phyloP scores from a whole-genome alignment of 148 eudicot species.

The Linanthus parryae region DNA sequence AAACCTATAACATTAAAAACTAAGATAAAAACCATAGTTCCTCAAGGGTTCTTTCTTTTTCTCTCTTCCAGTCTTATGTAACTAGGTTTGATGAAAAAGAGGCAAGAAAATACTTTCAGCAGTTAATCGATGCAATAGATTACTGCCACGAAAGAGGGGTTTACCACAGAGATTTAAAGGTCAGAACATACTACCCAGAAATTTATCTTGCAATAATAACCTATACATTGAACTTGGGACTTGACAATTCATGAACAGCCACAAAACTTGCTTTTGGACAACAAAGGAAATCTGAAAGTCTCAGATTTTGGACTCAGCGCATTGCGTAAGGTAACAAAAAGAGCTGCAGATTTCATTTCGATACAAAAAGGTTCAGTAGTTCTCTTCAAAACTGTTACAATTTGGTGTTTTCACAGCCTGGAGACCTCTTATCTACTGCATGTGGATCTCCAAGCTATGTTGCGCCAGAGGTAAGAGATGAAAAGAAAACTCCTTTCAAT shows the following conservation, averaged over 20 bases:
- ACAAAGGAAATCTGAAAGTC: conserved; percentile 49
- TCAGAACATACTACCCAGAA: background rate
- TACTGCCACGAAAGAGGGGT: conserved; percentile 24
- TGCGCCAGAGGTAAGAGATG: conserved; percentile 20
- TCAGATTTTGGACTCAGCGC: conserved; percentile 64
- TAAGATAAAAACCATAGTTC: background rate
- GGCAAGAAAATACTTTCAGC: conserved; percentile 46
- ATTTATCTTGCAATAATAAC: background rate
- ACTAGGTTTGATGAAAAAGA: conserved; percentile 23
- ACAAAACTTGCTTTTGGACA: conserved; percentile 49
- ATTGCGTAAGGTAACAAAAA: conserved; percentile 30
- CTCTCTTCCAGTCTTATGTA: conserved; percentile 27
- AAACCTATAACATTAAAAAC: background rate
- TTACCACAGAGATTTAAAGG: conserved; percentile 23
- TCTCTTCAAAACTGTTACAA: background rate
- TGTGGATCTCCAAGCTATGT: conserved; percentile 26
- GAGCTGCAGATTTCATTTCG: background rate
- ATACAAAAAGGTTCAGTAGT: background rate
- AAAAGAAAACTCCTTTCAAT: too few relatives aligned
- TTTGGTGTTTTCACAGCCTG: conserved; percentile 20
- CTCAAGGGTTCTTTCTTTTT: background rate
- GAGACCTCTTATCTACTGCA: conserved; percentile 26
- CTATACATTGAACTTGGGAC: background rate
- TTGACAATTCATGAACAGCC: conserved; percentile 31
- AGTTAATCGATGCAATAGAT: conserved; percentile 42